Conservation (phyloP, 768 basidiomycete genomes). For the Suillus spraguei region DNA sequence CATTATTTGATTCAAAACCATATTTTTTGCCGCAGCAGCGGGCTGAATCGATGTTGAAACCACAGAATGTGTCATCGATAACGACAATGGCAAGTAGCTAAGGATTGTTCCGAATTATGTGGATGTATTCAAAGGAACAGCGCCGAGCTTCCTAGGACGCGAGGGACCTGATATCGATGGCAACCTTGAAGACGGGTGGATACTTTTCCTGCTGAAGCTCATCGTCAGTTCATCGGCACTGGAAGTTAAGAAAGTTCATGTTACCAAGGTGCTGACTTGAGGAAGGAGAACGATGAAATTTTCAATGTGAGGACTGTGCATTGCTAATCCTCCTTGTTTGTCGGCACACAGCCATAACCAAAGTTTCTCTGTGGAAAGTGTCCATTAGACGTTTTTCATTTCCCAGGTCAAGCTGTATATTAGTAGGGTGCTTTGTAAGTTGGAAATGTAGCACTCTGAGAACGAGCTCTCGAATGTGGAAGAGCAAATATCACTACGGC, state of each 20-base stretch:
- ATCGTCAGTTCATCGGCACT: not conserved
- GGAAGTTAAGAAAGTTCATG: not conserved
- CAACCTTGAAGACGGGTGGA: not conserved
- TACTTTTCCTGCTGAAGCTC: not conserved
- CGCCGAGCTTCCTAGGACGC: not conserved
- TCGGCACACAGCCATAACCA: constrained; percentile 1
- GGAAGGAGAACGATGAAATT: not conserved
- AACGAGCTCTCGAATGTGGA: not conserved
- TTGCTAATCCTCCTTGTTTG: not conserved
- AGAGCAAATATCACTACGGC: not conserved
- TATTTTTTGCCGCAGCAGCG: not conserved
- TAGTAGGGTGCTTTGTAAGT: not conserved
- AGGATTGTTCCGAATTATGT: not conserved
- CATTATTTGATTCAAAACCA: not conserved
- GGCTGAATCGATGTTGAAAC: not conserved
- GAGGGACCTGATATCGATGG: not conserved
- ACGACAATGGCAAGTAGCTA: not conserved
- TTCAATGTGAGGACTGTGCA: not conserved
- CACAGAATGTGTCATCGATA: not conserved
- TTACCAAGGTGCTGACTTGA: not conserved
- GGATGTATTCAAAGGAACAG: not conserved
- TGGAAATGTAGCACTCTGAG: not conserved
- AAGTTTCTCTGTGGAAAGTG: not conserved
- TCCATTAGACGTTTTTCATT: not conserved
- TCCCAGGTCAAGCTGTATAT: not conserved